Evolutionary conservation across 805 yeast species (phyloP), one percentile per base, ranked within the genome.

Genomic region (Kockiozyma suomiensis): DNA sequence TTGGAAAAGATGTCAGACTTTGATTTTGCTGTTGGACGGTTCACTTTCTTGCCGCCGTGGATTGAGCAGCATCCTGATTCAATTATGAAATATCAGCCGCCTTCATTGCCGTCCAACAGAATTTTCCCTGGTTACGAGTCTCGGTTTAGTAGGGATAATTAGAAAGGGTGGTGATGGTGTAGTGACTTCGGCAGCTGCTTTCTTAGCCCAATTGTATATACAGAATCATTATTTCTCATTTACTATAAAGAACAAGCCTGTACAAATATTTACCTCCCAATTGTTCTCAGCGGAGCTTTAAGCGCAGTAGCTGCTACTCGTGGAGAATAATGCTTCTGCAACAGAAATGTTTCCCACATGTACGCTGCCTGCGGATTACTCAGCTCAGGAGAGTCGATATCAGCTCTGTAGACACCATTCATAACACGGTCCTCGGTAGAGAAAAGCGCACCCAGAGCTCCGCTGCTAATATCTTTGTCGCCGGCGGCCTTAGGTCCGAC

Each of bases 1-100:
- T 77, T 94, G 70, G 87, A 87, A 71, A 85, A 86, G 72, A 83
- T 90, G 80, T 82, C 90, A 33, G 99, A 94, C 73, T 81, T 96
- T 68, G 97, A 93, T 67, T 93, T 94, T 77, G 97, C 96, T 1
- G 84, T 88, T 67, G 99, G 99, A 33, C 84, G 85, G 68, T 91
- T 92, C 74, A 81, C 80, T 57, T 94, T 94, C 75, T 87, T 90
- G 41, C 84, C 92, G 10, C 96, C 97, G 12, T 83, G 86, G 72
- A 85, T 85, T 71, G 81, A 86, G 3, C 96, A 93, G 77, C 53
- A 76, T 86, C 71, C 77, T 78, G 58, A 62, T 6, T 26, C 61
- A 17, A 50, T 56, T 4, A 28, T 62, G 49, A 51, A 48, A 21
- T 58, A 54, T 26, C 64, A 62, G 50, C 58, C 65, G 17, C 65